These are phyloP conservation scores for Hygrophorus pudorinus DNA, from an alignment of 768 basidiomycete species.

Conservation along the genomic window DNA sequence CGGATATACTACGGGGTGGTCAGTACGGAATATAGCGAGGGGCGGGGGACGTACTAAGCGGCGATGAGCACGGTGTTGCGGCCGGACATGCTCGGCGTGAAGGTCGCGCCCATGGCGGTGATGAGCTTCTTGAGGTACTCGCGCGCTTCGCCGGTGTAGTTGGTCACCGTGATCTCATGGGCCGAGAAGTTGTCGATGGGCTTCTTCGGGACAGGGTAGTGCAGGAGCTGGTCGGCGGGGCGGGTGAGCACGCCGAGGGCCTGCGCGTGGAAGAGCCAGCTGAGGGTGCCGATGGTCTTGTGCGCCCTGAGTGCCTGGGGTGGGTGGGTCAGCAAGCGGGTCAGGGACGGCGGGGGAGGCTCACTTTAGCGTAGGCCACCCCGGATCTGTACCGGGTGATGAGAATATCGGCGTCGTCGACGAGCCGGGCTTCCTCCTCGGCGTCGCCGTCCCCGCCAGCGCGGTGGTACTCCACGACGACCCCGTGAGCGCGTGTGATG, in stretches of 20 bases:
- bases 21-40: not conserved
- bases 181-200: constrained; percentile 47
- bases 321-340: not conserved
- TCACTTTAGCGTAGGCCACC: constrained; percentile 59
- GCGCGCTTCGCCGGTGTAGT: constrained; percentile 78
- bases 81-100: constrained; percentile 74
- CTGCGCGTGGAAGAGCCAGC: constrained; percentile 79
- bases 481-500: constrained; percentile 53
- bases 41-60: constrained; percentile 52
- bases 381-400: constrained; percentile 64
- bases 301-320: constrained; percentile 45
- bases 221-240: constrained; percentile 69
- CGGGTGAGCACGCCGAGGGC: constrained; percentile 47
- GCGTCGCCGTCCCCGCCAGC: constrained; percentile 17
- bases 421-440: constrained; percentile 27
- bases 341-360: constrained; percentile 7
- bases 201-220: constrained; percentile 69
- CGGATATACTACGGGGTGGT: constrained; percentile 22
- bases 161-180: constrained; percentile 76
- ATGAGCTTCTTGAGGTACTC: constrained; percentile 87
- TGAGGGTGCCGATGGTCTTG: constrained; percentile 67
- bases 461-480: constrained; percentile 23
- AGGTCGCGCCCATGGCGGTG: constrained; percentile 61
- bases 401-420: constrained; percentile 57
- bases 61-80: constrained; percentile 77